Conservation (phyloP, 495 filamentous ascomycete species). For the Amorphotheca resinae region DNA sequence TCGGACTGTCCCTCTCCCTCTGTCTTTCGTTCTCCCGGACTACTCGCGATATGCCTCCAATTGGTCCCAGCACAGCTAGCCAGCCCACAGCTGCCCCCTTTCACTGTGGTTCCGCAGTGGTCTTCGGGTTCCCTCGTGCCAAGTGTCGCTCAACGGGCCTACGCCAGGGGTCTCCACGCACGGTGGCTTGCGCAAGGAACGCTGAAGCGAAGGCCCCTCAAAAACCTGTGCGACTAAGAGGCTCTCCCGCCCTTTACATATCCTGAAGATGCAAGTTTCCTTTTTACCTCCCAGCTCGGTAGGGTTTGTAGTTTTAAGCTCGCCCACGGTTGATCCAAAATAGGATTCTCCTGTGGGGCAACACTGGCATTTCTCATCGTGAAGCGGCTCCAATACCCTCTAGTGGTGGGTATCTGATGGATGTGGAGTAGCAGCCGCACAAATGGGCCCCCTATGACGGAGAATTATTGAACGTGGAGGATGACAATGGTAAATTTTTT, state of each 20-base stretch:
- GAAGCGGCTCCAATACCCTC: conserved; percentile 9
- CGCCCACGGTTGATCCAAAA: conserved; percentile 11
- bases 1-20: too few species aligned
- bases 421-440: conserved; percentile 16
- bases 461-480: conserved; percentile 1
- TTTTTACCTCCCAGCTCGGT: conserved; percentile 13
- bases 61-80: too few species aligned
- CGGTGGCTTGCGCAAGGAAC: neutral
- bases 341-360: conserved; percentile 10
- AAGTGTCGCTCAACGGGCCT: too few species aligned
- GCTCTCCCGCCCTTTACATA: neutral
- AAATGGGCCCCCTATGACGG: neutral
- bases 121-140: too few species aligned
- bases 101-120: too few species aligned
- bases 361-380: conserved; percentile 1
- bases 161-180: neutral
- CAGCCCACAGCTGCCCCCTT: too few species aligned
- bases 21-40: too few species aligned
- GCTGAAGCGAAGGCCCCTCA: neutral
- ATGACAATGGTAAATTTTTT: neutral
- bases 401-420: conserved; percentile 11
- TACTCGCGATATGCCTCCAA: too few species aligned
- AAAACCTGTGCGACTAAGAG: neutral
- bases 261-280: neutral
- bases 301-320: conserved; percentile 20